phyloP scores from a whole-genome alignment of 2,329 filamentous ascomycete genomes.

The Scedosporium minutisporum region DNA sequence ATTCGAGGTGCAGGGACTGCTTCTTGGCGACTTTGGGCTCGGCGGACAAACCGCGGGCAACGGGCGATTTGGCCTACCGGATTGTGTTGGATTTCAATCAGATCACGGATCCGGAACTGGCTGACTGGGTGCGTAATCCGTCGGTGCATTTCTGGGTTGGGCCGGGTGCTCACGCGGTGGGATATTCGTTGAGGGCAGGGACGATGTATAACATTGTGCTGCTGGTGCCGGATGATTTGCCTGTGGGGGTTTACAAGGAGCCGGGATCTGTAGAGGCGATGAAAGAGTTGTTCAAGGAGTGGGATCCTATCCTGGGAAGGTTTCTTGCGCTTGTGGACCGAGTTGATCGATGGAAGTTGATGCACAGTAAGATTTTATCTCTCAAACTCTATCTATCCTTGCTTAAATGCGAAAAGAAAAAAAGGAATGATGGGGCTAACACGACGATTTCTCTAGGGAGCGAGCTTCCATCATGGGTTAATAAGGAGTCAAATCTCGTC shows the following conservation, averaged over 20 bases:
- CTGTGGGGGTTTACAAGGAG: conserved; percentile 38
- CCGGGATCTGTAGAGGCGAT: conserved; percentile 51
- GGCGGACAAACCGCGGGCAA: conserved; percentile 37
- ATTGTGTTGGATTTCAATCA: conserved; percentile 2
- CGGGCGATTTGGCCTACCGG: conserved; percentile 14
- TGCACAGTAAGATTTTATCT: conserved; percentile 39
- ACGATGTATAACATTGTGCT: conserved; percentile 7
- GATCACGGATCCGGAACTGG: conserved; percentile 2
- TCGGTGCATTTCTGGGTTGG: conserved; percentile 35
- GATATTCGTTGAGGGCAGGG: conserved; percentile 5
- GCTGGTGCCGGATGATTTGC: conserved; percentile 48
- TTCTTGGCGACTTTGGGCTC: conserved; percentile 28
- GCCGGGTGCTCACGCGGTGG: conserved; percentile 4
- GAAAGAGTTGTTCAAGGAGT: conserved; percentile 46
- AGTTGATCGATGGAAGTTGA: conserved; percentile 62
- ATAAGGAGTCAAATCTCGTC: conserved; percentile 38
- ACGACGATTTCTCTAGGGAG: conserved; percentile 19
- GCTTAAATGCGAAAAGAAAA: background rate
- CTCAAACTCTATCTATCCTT: background rate
- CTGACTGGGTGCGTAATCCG: conserved; percentile 31
- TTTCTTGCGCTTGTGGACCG: conserved; percentile 40
- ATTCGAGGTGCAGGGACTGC: conserved; percentile 30
- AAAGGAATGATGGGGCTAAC: background rate
- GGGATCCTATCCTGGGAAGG: conserved; percentile 49
- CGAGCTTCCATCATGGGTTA: conserved; percentile 46